Evolutionary conservation across 1,139 yeast genomes (phyloP), one percentile per base, ranked within the genome.

Genomic region (Debaryomyces coudertii): DNA sequence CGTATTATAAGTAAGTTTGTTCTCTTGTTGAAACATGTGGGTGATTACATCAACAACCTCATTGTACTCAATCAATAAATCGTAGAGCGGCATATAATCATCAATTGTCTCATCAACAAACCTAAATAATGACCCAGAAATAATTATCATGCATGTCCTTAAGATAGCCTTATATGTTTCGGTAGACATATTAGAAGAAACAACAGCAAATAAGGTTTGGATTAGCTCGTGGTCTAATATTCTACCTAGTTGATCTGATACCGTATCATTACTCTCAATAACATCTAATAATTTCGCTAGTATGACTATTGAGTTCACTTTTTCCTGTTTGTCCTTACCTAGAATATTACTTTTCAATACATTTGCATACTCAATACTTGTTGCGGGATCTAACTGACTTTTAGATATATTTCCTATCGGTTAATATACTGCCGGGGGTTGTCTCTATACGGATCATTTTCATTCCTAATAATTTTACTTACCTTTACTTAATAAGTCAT

Each of bases 271-370:
- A 7, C 72, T 68, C 24, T 66, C 60, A 20, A 73, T 60, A 50
- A 74, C 71, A 46, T 80, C 84, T 44, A 79, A 64, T 29, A 77
- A 65, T 54, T 78, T 80, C 28, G 83, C 81, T 46, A 80, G 63
- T 6, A 79, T 80, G 11, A 79, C 80, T 8, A 80, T 78, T 15
- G 77, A 70, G 57, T 79, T 79, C 46, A 78, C 79, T 53, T 76
- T 77, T 50, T 78, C 83, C 53, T 76, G 76, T 51, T 77, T 77
- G 51, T 76, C 79, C 47, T 68, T 67, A 11, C 80, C 80, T 46
- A 74, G 59, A 42, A 78, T 75, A 40, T 74, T 71, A 9, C 63
- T 45, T 46, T 68, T 66, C 35, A 78, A 65, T 5, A 65, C 60
- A 20, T 62, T 52, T 37, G 76, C 74, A 57, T 71, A 74, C 43